Evolutionary conservation across 2,329 filamentous ascomycete genomes (phyloP).

Genomic region (Colletotrichum lini): DNA sequence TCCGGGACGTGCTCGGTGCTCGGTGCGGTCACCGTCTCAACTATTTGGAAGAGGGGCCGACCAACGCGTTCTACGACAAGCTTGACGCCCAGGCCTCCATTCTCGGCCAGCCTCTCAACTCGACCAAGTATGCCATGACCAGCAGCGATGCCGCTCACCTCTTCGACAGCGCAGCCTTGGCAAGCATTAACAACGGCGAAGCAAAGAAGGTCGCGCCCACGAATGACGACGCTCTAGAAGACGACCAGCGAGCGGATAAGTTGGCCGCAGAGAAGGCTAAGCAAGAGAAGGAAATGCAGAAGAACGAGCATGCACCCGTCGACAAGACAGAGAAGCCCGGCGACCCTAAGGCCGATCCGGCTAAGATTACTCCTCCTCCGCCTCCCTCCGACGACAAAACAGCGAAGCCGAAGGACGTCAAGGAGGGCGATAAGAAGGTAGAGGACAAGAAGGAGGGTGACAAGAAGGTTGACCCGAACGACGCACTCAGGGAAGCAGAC

Average conservation of each 20-base stretch:
- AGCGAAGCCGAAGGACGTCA: constrained; percentile 11
- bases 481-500: constrained; percentile 36
- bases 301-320: constrained; percentile 34
- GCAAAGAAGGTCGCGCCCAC: constrained; percentile 31
- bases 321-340: constrained; percentile 33
- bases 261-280: constrained; percentile 26
- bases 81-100: constrained; percentile 36
- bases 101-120: constrained; percentile 39
- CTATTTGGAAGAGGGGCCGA: constrained; percentile 39
- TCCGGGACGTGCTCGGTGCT: constrained; percentile 40
- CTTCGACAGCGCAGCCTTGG: constrained; percentile 40
- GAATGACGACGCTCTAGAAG: constrained; percentile 37
- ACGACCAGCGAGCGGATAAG: constrained; percentile 39
- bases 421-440: constrained; percentile 10
- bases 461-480: constrained; percentile 40
- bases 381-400: background rate
- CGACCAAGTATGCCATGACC: constrained; percentile 41
- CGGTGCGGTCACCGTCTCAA: constrained; percentile 44
- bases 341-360: constrained; percentile 36
- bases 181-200: constrained; percentile 27
- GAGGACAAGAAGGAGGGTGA: constrained; percentile 23
- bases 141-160: constrained; percentile 30
- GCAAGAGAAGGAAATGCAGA: constrained; percentile 32
- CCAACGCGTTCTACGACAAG: constrained; percentile 41
- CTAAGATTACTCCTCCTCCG: constrained; percentile 12